phyloP scores from a whole-genome alignment of 2,329 filamentous ascomycete species.

The Aspergillus sp. region DNA sequence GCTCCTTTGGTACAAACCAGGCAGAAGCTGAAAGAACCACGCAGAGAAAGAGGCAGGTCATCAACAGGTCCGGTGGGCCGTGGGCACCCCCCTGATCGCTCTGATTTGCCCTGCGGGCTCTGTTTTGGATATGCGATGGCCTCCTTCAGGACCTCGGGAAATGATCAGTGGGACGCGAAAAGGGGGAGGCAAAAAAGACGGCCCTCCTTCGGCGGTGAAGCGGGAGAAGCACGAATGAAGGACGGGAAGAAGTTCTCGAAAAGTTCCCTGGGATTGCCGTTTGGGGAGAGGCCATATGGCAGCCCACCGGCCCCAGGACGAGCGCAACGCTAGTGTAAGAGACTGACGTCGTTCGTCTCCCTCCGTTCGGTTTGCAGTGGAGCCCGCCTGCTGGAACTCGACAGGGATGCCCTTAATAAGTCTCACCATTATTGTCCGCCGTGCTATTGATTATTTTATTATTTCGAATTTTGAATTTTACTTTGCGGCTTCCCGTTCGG shows the following conservation, averaged over 20 bases:
- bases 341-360: conserved; percentile 21
- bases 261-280: conserved; percentile 26
- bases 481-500: conserved; percentile 12
- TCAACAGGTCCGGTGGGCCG: neutral
- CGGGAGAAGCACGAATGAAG: neutral
- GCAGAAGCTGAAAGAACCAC: conserved; percentile 5
- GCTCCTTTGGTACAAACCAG: neutral
- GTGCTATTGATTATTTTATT: conserved; percentile 2
- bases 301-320: conserved; percentile 10
- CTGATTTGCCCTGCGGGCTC: neutral
- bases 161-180: conserved; percentile 14
- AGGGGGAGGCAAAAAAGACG: conserved; percentile 16
- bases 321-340: conserved; percentile 13
- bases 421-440: conserved; percentile 9
- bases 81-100: neutral
- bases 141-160: neutral
- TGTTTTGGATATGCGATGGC: conserved; percentile 5
- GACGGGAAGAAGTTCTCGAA: conserved; percentile 24
- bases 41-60: neutral
- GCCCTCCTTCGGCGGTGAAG: too few species aligned
- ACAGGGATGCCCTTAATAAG: conserved; percentile 18
- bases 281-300: conserved; percentile 19
- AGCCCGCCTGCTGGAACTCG: conserved; percentile 19
- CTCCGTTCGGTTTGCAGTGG: conserved; percentile 19
- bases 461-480: conserved; percentile 2